Evolutionary conservation across 2,329 filamentous ascomycete genomes (phyloP).

Genomic region (Colletotrichum chrysophilum): DNA sequence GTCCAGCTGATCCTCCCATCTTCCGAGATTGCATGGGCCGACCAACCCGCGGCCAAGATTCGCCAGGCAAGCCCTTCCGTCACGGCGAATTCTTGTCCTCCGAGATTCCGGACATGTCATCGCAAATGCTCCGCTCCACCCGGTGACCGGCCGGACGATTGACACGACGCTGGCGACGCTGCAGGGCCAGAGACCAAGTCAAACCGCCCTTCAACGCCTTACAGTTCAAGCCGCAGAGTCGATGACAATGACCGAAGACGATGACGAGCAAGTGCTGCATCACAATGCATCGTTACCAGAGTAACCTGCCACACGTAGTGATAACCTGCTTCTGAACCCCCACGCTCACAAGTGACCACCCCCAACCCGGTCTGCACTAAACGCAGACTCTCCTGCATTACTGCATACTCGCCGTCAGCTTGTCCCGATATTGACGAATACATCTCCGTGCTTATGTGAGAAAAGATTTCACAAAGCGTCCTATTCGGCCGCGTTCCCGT

Average conservation of each 20-base stretch:
- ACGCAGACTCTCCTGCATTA: neutral
- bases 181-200: neutral
- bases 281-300: neutral
- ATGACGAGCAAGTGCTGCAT: neutral
- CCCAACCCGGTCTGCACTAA: neutral
- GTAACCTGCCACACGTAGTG: fast-evolving
- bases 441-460: conserved; percentile 4
- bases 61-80: neutral
- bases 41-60: neutral
- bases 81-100: neutral
- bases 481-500: neutral
- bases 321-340: neutral
- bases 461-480: neutral
- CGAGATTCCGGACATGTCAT: neutral
- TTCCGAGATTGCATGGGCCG: neutral
- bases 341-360: neutral
- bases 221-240: neutral
- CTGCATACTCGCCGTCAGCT: neutral
- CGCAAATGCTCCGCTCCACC: neutral
- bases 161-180: neutral
- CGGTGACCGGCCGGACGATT: neutral
- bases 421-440: neutral
- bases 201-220: fast-evolving
- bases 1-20: conserved; percentile 3
- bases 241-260: neutral